These are phyloP conservation scores for Pterocarpus santalinus DNA, from an alignment of 306 rosid species.

Conservation along the genomic window DNA sequence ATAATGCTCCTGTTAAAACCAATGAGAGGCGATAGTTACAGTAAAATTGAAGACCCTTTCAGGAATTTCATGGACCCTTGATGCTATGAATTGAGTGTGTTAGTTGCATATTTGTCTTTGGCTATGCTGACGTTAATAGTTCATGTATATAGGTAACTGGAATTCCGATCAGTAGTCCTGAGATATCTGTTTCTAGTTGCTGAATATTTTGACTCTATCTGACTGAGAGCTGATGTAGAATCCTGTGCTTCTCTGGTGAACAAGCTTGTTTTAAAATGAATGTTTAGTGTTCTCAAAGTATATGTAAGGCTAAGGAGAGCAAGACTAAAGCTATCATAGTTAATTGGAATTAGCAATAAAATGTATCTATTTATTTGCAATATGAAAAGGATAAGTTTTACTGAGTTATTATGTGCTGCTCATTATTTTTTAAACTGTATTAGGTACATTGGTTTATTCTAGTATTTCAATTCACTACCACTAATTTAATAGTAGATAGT, in stretches of 20 bases:
- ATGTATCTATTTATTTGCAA: not conserved
- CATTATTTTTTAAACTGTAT: no score
- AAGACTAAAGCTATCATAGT: not conserved
- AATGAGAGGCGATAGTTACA: conserved; percentile 52
- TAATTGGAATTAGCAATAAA: not conserved
- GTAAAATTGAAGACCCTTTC: conserved; percentile 27
- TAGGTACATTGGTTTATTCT: no score
- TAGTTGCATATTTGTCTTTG: conserved; percentile 35
- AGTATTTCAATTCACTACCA: no score
- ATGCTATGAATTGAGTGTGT: conserved; percentile 17
- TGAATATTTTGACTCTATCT: conserved; percentile 19
- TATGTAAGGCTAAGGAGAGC: not conserved
- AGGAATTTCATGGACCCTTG: conserved; percentile 27
- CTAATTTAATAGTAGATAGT: no score
- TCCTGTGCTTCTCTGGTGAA: conserved; percentile 15
- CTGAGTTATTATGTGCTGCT: not conserved
- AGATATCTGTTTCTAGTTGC: conserved; percentile 36
- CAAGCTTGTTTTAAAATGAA: conserved; percentile 2
- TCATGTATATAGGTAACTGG: conserved; percentile 45
- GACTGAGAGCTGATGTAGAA: conserved; percentile 9
- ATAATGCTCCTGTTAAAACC: conserved; percentile 79
- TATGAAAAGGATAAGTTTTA: not conserved
- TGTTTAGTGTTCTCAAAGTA: conserved; percentile 22
- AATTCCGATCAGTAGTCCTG: conserved; percentile 37
- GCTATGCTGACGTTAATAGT: conserved; percentile 25